Base-by-base conservation (phyloP, 2,329 filamentous ascomycete species). In the Phialocephala subalpina region DNA sequence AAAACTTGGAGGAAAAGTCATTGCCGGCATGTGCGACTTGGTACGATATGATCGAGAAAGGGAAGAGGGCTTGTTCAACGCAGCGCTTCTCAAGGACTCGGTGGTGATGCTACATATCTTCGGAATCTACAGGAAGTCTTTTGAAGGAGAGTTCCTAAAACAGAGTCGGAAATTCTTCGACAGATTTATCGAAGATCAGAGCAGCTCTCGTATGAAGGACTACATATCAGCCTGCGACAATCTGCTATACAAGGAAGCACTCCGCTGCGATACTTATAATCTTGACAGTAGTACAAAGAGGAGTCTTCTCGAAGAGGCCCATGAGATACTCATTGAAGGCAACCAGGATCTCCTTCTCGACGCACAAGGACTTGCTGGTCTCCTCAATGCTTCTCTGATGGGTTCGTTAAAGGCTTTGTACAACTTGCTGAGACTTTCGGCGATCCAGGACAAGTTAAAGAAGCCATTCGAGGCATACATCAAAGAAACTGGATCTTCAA, bases 91-190 rank as follows among this genome's bases (percentile, higher is more conserved):
- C 60, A 88, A 86, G 69, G 88, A 92, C 63, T 86, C 92, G 0
- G 87, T 98, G 59, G 86, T 89, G 65, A 93, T 97, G 87, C 86
- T 98, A 67, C 90, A 97, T 72, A 87, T 94, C n/a, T 86, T 97
- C 55, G 88, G 90, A 62, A 87, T 95, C 3, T 99, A 98, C 77
- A 87, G 85, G 0, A 90, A 85, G 66, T 83, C 87, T 16, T 97
- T 99, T 72, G 96, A 98, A 78, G 89, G 91, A 3, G 81, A 83
- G 4, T 90, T 97, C 69, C 80, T 97, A 61, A 80, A 83, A 9
- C 78, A 85, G 6, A 96, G 95, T 0, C 84, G 87, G 61, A 75
- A 80, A 0, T 97, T 91, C 73, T 90, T 96, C 69, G 75, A 81
- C 27, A 82, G 86, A 4, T 96, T 94, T 82, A 91, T 91, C 1